Conservation (phyloP, 352 stramenopile species). For the Globisporangium lucens region DNA sequence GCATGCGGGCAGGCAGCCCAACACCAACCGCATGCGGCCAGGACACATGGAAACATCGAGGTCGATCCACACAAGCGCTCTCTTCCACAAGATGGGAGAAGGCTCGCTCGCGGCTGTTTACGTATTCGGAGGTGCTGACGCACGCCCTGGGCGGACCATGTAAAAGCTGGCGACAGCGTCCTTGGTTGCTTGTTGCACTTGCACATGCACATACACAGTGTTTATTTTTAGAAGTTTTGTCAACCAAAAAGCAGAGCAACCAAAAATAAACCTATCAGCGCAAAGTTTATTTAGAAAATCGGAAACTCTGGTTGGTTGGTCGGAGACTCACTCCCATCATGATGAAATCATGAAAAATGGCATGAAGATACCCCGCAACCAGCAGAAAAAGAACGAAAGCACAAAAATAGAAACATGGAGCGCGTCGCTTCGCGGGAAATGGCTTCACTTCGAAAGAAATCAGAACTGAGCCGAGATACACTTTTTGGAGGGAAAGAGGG, state of each 20-base stretch:
- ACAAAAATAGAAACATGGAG: neutral
- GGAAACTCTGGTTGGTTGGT: neutral
- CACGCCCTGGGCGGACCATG: neutral
- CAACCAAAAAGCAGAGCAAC: neutral
- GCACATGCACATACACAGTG: neutral
- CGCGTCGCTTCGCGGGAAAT: neutral
- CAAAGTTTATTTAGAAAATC: neutral
- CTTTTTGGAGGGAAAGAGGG: neutral
- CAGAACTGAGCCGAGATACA: slow-evolving; percentile 1
- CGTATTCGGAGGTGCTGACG: neutral
- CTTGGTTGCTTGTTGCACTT: neutral
- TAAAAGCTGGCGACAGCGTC: neutral
- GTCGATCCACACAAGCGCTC: neutral
- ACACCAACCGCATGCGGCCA: neutral
- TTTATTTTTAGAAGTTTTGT: neutral
- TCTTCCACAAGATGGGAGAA: neutral
- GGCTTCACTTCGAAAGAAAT: slow-evolving; percentile 2
- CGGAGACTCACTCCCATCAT: neutral
- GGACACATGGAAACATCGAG: neutral
- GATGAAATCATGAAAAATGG: neutral
- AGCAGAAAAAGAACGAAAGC: neutral
- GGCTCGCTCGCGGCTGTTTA: neutral
- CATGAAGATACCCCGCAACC: neutral
- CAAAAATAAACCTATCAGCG: neutral
- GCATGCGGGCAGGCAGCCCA: neutral